Evolutionary conservation across 2,329 filamentous ascomycete species (phyloP).

Genomic region (Aspergillus ochraceoroseus): DNA sequence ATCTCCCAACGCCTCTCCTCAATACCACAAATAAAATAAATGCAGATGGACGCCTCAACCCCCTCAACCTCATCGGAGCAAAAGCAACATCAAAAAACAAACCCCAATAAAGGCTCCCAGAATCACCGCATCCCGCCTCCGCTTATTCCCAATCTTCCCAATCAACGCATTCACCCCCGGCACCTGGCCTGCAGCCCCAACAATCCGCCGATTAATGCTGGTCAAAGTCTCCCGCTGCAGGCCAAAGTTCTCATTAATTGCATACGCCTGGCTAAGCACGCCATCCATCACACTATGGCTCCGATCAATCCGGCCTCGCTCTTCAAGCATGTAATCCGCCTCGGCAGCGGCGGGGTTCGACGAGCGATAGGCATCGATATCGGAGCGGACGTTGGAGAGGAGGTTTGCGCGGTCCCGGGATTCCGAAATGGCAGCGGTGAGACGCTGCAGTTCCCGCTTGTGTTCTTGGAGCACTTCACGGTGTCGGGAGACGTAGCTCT

Average conservation of each 20-base stretch:
- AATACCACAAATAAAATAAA: constrained; percentile 11
- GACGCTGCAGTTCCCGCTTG: constrained; percentile 70
- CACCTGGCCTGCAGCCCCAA: constrained; percentile 80
- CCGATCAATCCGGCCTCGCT: constrained; percentile 78
- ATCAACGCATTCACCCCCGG: constrained; percentile 92
- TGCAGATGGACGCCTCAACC: constrained; percentile 8
- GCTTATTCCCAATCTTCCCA: constrained; percentile 86
- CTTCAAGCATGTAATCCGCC: constrained; percentile 94
- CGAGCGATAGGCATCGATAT: constrained; percentile 83
- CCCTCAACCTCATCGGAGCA: constrained; percentile 56
- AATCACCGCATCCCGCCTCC: constrained; percentile 90
- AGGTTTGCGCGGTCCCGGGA: constrained; percentile 85
- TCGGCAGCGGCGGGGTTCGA: constrained; percentile 77
- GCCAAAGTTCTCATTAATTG: constrained; percentile 86
- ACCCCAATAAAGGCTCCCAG: constrained; percentile 86
- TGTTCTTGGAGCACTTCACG: constrained; percentile 86
- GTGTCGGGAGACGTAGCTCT: constrained; percentile 88
- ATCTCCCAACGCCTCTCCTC: constrained; percentile 3
- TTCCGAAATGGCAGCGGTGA: constrained; percentile 68
- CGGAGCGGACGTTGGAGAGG: constrained; percentile 80
- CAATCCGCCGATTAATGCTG: constrained; percentile 87
- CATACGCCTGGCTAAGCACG: constrained; percentile 91
- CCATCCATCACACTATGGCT: constrained; percentile 85
- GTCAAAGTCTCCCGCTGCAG: constrained; percentile 81
- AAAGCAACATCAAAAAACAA: constrained; percentile 82